Evolutionary conservation across 768 basidiomycete species (phyloP).

Genomic region (Lactarius indigo): DNA sequence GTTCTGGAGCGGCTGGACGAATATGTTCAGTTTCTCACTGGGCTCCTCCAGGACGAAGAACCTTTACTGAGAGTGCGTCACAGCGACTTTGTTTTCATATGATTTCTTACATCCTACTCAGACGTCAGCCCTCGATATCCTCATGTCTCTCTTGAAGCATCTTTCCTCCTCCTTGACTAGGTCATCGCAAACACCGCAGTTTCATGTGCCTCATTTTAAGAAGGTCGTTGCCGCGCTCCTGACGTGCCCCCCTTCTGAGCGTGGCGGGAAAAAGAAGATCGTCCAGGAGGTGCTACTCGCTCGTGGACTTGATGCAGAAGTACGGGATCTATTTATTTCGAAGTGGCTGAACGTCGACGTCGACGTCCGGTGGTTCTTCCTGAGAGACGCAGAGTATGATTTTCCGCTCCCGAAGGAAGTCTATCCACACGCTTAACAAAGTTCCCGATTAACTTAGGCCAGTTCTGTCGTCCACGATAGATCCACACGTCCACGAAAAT

Average conservation of each 20-base stretch:
- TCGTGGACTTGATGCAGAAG: slow-evolving; percentile 50
- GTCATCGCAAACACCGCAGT: slow-evolving; percentile 49
- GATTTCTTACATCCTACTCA: slow-evolving; percentile 31
- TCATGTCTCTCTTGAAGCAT: slow-evolving; percentile 73
- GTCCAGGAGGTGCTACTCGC: slow-evolving; percentile 27
- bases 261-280: slow-evolving; percentile 26
- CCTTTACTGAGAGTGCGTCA: slow-evolving; percentile 62
- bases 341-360: slow-evolving; percentile 77
- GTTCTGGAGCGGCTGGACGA: slow-evolving; percentile 68
- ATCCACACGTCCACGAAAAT: slow-evolving; percentile 45
- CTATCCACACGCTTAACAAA: slow-evolving; percentile 25
- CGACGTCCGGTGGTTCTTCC: slow-evolving; percentile 87
- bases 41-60: slow-evolving; percentile 76
- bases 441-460: slow-evolving; percentile 27
- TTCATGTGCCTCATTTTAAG: slow-evolving; percentile 65
- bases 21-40: slow-evolving; percentile 65
- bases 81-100: slow-evolving; percentile 1
- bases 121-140: slow-evolving; percentile 69
- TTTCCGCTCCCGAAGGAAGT: slow-evolving; percentile 3
- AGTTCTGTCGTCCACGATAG: slow-evolving; percentile 28
- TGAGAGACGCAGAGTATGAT: slow-evolving; percentile 70
- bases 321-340: slow-evolving; percentile 59
- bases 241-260: slow-evolving; percentile 52
- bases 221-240: slow-evolving; percentile 59
- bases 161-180: slow-evolving; percentile 64